Evolutionary conservation across 306 rosid genomes (phyloP).

Genomic region (Rubus idaeus): DNA sequence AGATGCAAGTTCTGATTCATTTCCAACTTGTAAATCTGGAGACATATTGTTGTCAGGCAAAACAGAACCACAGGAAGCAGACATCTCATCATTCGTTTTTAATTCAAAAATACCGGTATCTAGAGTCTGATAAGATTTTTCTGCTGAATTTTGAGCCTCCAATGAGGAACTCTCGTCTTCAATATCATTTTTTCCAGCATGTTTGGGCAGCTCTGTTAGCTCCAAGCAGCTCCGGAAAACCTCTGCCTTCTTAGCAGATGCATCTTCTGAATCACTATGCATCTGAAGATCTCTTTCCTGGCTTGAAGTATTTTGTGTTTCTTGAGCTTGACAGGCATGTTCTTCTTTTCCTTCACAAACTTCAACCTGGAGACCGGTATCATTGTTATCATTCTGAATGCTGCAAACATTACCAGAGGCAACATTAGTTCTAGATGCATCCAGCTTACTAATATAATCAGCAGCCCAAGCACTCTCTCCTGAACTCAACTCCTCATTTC

Average conservation of each 20-base stretch:
- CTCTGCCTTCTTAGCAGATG: slow-evolving; percentile 31
- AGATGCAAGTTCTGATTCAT: slow-evolving; percentile 9
- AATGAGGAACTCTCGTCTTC: slow-evolving; percentile 26
- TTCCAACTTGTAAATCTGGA: slow-evolving; percentile 31
- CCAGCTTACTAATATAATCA: slow-evolving; percentile 57
- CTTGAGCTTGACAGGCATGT: slow-evolving; percentile 37
- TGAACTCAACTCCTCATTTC: slow-evolving; percentile 50
- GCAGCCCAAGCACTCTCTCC: slow-evolving; percentile 69
- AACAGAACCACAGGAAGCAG: slow-evolving; percentile 33
- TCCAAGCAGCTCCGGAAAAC: slow-evolving; percentile 64
- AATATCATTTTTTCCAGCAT: slow-evolving; percentile 33
- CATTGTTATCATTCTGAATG: slow-evolving; percentile 28
- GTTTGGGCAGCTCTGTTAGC: slow-evolving; percentile 39
- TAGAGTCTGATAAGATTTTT: slow-evolving; percentile 28
- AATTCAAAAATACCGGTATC: slow-evolving; percentile 27
- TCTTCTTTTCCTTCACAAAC: slow-evolving; percentile 48
- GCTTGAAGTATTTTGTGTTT: slow-evolving; percentile 28
- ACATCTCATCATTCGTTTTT: slow-evolving; percentile 26
- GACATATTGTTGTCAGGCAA: slow-evolving; percentile 33
- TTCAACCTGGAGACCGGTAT: slow-evolving; percentile 23
- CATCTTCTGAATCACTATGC: slow-evolving; percentile 44
- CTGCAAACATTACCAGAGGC: slow-evolving; percentile 16
- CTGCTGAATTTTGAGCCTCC: slow-evolving; percentile 32
- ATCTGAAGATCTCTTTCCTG: slow-evolving; percentile 36
- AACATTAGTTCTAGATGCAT: slow-evolving; percentile 37